Conservation (phyloP, 148 eudicot genomes). For the Rhododendron henanense region DNA sequence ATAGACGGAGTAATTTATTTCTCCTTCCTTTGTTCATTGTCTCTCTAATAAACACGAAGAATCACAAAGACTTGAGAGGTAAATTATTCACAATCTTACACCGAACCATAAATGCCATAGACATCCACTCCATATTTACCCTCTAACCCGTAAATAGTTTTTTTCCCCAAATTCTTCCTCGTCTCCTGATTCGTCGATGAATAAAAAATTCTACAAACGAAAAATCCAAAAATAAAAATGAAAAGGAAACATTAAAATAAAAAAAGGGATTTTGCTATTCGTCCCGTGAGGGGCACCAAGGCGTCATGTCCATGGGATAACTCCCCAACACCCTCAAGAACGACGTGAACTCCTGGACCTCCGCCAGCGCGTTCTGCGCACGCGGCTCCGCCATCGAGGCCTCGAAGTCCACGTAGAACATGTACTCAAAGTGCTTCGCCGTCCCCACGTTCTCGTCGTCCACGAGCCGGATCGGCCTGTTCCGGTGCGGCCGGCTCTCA, state of each 20-base stretch:
- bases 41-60: neutral
- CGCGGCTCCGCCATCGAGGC: constrained; percentile 93
- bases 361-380: constrained; percentile 91
- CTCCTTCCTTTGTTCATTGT: too few species aligned
- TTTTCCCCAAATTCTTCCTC: neutral
- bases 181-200: neutral
- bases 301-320: constrained; percentile 97
- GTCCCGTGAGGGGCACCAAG: constrained; percentile 62
- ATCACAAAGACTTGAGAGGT: neutral
- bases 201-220: neutral
- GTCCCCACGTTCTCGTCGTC: constrained; percentile 86
- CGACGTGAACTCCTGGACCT: constrained; percentile 93
- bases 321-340: constrained; percentile 92
- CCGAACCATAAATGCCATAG: neutral
- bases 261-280: constrained; percentile 5
- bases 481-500: constrained; percentile 90
- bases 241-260: neutral
- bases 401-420: constrained; percentile 93
- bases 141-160: neutral
- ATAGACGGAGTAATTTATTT: neutral
- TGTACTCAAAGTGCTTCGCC: constrained; percentile 94
- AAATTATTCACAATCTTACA: constrained; percentile 12
- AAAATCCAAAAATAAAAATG: neutral
- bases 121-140: constrained; percentile 9
- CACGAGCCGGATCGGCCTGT: constrained; percentile 69